A percentile compares a stretch with the other conserved stretches of the same genome.
Conservation (phyloP, 768 basidiomycete species). For the Amyloporia xantha region DNA sequence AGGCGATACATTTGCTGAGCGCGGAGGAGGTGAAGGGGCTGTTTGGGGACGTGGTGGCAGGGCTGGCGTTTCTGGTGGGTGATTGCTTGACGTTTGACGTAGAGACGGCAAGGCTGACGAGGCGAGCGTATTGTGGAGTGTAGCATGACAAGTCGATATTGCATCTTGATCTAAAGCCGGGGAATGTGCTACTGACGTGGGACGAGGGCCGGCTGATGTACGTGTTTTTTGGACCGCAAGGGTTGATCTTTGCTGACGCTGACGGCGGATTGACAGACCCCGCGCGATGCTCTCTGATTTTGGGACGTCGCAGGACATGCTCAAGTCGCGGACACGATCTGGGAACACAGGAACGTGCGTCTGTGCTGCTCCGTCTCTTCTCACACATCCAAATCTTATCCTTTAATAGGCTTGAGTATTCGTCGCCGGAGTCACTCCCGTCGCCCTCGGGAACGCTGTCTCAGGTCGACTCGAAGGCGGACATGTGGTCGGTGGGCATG, state of each 20-base stretch:
- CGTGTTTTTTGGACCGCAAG: constrained; percentile 19
- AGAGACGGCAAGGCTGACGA: neutral
- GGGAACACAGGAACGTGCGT: constrained; percentile 90
- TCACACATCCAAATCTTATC: neutral
- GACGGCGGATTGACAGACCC: constrained; percentile 44
- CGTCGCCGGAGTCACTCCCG: constrained; percentile 82
- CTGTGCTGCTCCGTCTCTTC: neutral
- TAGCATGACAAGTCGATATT: constrained; percentile 82
- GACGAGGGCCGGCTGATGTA: constrained; percentile 82
- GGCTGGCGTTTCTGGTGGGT: constrained; percentile 78
- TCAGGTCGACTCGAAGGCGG: constrained; percentile 80
- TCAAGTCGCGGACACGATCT: constrained; percentile 62
- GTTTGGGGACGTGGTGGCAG: constrained; percentile 82
- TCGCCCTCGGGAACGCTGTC: constrained; percentile 59
- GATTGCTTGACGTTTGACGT: neutral
- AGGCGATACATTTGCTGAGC: constrained; percentile 78
- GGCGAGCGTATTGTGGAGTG: too few species aligned
- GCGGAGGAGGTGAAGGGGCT: constrained; percentile 77
- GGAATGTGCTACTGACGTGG: constrained; percentile 88
- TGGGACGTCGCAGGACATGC: constrained; percentile 89
- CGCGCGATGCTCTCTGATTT: constrained; percentile 95
- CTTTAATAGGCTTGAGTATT: constrained; percentile 67
- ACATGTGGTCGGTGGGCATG: constrained; percentile 98
- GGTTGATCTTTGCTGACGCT: constrained; percentile 1
- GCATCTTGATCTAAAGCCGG: constrained; percentile 91